Base-by-base conservation (phyloP, 441 rosid species). In the Adansonia grandidieri region DNA sequence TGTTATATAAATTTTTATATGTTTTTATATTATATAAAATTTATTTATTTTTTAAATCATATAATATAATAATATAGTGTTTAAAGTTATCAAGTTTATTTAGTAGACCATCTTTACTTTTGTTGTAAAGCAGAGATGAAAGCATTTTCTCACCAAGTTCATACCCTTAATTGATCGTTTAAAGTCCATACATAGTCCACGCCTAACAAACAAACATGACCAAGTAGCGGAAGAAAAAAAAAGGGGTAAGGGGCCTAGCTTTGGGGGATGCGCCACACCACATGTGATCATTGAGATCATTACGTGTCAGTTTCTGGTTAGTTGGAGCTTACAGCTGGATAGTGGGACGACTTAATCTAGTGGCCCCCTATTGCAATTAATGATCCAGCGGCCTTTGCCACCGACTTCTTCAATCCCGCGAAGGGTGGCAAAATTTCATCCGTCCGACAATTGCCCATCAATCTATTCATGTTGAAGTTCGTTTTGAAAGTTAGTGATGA, bases 241-340 rank as follows among this genome's bases (percentile, higher is more conserved):
- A 22, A 11, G 10, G 11, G 24, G 40, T 61, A 24, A 11, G 37
- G 19, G 28, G 64, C 32, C 84, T 44, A 9, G 9, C 32, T 20
- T 20, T 60, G 32, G 10, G 14, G 6, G 0, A 77, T 85, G 84
- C 84, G 80, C 92, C 88, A 89, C 73, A 91, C 91, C 88, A 77
- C 88, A 81, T 80, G 86, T 73, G 89, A 85, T 57, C 77, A 75
- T 64, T 71, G 51, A 61, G 22, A 58, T 3, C 13, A 24, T 44
- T 13, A 80, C 85, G 89, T 83, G 89, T 70, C 84, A 2, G 1
- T 0, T 74, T 77, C 19, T 65, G 1, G 82, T 74, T 83, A 6
- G 79, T 1, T 4, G 0, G 10, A 15, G 9, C 1, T 19, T 5
- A 5, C 60, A 32, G 19, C 11, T 2, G 6, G 32, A 37, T 6